Conservation (phyloP, 495 filamentous ascomycete species). For the Cercophora samala region DNA sequence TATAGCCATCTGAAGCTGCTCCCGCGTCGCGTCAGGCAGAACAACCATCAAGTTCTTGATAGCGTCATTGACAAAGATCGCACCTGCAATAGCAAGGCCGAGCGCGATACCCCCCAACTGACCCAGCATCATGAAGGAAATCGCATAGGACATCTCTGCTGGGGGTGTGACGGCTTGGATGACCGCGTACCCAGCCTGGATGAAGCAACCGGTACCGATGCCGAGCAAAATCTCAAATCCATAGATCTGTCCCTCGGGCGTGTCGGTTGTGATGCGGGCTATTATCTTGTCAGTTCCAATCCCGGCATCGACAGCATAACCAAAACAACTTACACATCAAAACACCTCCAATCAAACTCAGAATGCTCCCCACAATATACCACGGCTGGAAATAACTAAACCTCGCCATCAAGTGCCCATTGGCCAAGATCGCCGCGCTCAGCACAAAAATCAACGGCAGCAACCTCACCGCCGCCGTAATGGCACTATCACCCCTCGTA, state of each 20-base stretch:
- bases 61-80: constrained; percentile 6
- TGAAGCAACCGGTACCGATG: constrained; percentile 50
- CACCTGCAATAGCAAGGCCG: constrained; percentile 15
- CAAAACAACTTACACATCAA: constrained; percentile 36
- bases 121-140: constrained; percentile 49
- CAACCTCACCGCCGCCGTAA: constrained; percentile 53
- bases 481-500: constrained; percentile 44
- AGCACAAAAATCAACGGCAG: constrained; percentile 56
- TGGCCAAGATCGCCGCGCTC: constrained; percentile 43
- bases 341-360: constrained; percentile 51
- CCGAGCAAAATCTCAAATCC: constrained; percentile 52
- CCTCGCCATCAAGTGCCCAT: constrained; percentile 50
- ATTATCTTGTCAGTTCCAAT: no score
- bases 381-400: constrained; percentile 56
- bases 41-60: no score
- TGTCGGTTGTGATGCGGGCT: constrained; percentile 13
- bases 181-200: constrained; percentile 51
- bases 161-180: constrained; percentile 46
- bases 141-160: constrained; percentile 39
- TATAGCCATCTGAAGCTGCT: no score
- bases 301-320: no score
- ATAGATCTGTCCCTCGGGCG: constrained; percentile 45
- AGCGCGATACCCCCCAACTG: constrained; percentile 12
- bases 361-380: constrained; percentile 49
- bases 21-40: no score